Evolutionary conservation across 1,284 basidiomycete species (phyloP), one percentile per base, ranked within the genome.

Genomic region (Austropuccinia psidii): DNA sequence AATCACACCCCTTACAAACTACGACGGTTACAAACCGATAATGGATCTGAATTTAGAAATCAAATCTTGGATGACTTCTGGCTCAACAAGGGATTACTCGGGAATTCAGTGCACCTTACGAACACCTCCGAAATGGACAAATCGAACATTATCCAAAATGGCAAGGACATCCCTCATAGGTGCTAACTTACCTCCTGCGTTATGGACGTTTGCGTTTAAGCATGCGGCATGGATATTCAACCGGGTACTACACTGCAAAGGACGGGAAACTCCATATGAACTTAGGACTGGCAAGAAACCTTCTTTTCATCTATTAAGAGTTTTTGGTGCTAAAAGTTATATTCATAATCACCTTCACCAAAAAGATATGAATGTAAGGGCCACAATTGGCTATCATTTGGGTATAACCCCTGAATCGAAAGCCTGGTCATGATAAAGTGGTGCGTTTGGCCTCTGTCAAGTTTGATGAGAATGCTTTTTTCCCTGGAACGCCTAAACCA

Each of bases 61-160:
- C 45, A 65, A 3, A 13, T 6, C 0, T 50, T 65, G 6, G 11
- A 45, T 0, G 11, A 13, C 15, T 65, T 65, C 24, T 45, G 45
- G 5, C 24, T 4, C 9, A 50, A 15, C 35, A 66, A 11, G 13
- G 35, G 3, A 66, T 66, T 11, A 27, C 9, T 4, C 47, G 39
- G 17, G 27, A 66, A 52, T 19, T 66, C 24, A 27, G 27, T 21
- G 29, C 50, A 19, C 45, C 29, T 1, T 66, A 66, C 27, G 24
- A 66, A 24, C 47, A 66, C n/a, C 45, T 52, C 19, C 64, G 54
- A 41, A 66, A 66, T 33, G 47, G 62, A 49, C 43, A 4, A 65
- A 65, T 19, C 7, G 62, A 15, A 29, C 45, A 1, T 33, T 65
- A 3, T 31, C 47, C 4, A 47, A 65, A 2, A 65, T 65, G 62